A percentile compares a stretch with the other conserved stretches of the same genome.
Conservation (phyloP, 2,329 filamentous ascomycete species). For the Xylariomycetidae sp. region DNA sequence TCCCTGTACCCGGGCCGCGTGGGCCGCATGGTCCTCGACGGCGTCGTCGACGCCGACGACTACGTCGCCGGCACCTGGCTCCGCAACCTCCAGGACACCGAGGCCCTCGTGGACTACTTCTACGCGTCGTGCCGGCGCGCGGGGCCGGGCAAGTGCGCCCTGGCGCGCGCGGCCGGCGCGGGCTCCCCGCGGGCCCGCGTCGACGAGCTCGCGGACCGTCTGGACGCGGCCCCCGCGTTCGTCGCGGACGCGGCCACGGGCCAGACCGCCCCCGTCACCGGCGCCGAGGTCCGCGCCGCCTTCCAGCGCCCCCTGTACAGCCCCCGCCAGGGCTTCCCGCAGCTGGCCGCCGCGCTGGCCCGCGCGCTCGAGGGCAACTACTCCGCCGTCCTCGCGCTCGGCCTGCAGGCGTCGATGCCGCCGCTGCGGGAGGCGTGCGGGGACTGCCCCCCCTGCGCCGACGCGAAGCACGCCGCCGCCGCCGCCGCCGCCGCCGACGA, state of each 20-base stretch:
- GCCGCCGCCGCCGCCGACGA: slow-evolving; percentile 8
- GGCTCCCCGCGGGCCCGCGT: slow-evolving; percentile 28
- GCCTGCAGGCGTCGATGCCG: slow-evolving; percentile 4
- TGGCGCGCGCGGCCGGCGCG: slow-evolving; percentile 24
- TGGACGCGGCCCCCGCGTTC: slow-evolving; percentile 23
- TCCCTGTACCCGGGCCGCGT: slow-evolving; percentile 35
- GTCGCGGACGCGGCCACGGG: slow-evolving; percentile 15
- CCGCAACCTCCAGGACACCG: slow-evolving; percentile 32
- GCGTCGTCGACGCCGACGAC: slow-evolving; percentile 31
- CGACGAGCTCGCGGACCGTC: slow-evolving; percentile 21
- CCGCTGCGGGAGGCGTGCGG: background rate
- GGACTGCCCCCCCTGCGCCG: too few relatives aligned
- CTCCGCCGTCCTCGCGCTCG: slow-evolving; percentile 8
- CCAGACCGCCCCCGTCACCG: slow-evolving; percentile 25
- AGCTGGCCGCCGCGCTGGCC: slow-evolving; percentile 13
- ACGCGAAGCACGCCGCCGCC: background rate
- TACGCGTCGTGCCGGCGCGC: slow-evolving; percentile 31
- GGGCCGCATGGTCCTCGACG: slow-evolving; percentile 36
- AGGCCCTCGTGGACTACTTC: slow-evolving; percentile 28
- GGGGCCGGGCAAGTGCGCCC: slow-evolving; percentile 21
- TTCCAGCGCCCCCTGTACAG: slow-evolving; percentile 27
- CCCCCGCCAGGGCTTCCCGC: slow-evolving; percentile 13
- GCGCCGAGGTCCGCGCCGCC: slow-evolving; percentile 22
- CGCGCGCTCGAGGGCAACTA: slow-evolving; percentile 25
- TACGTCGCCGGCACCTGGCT: slow-evolving; percentile 27